Evolutionary conservation across 2,329 filamentous ascomycete genomes (phyloP).

Genomic region (Diaporthe amygdali): DNA sequence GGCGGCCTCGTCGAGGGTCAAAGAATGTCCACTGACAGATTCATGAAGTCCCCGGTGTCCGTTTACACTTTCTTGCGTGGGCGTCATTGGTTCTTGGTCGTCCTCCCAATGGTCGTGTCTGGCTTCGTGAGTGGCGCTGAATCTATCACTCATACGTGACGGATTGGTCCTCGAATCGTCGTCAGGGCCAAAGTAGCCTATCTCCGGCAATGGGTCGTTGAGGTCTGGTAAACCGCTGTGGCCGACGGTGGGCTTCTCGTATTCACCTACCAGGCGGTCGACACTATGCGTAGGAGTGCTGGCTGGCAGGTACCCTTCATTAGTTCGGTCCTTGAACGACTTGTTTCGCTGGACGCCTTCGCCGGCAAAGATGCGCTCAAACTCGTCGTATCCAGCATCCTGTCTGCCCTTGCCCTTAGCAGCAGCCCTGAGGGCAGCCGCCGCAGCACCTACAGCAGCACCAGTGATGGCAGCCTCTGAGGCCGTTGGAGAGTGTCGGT

Average conservation of each 20-base stretch:
- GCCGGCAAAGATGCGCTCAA: conserved; percentile 46
- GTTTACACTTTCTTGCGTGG: conserved; percentile 41
- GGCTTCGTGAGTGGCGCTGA: conserved; percentile 53
- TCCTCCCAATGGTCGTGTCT: conserved; percentile 31
- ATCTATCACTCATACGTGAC: conserved; percentile 78
- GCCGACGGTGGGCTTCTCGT: conserved; percentile 61
- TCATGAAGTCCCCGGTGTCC: neutral
- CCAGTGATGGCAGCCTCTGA: conserved; percentile 64
- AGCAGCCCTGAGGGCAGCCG: conserved; percentile 53
- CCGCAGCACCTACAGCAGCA: conserved; percentile 59
- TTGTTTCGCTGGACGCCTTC: conserved; percentile 64
- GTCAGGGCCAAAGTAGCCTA: conserved; percentile 65
- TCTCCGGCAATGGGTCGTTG: conserved; percentile 76
- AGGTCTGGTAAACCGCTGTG: conserved; percentile 73
- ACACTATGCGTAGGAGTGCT: conserved; percentile 64
- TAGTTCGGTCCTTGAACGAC: conserved; percentile 70
- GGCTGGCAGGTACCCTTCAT: conserved; percentile 59
- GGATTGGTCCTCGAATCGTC: conserved; percentile 83
- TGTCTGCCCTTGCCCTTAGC: conserved; percentile 51
- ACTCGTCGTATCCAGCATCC: conserved; percentile 37
- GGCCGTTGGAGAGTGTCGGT: conserved; percentile 57
- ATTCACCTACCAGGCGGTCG: conserved; percentile 59
- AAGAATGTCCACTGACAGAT: conserved; percentile 36
- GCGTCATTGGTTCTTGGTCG: conserved; percentile 30
- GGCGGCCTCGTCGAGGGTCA: conserved; percentile 48